Evolutionary conservation across 164 flowering plant genomes (phyloP).

Genomic region (Brasenia schreberi): DNA sequence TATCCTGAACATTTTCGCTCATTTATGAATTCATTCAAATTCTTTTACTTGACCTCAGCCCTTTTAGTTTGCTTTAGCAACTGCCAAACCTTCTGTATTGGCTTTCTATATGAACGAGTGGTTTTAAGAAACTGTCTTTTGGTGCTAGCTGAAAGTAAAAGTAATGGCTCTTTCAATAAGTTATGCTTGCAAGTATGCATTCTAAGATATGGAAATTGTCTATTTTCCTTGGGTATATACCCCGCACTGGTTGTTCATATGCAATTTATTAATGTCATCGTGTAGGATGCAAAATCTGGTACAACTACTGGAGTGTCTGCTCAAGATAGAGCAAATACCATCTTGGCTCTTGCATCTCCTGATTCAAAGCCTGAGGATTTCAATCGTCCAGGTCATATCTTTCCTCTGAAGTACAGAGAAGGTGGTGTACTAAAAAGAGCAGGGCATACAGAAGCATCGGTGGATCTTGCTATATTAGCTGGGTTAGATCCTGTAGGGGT

Average conservation of each 20-base stretch:
- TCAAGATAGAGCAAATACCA: slow-evolving; percentile 72
- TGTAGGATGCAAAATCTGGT: slow-evolving; percentile 88
- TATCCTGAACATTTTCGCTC: neutral
- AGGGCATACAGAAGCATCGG: slow-evolving; percentile 97
- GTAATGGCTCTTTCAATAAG: neutral
- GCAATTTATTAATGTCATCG: neutral
- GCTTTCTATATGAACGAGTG: too few species aligned
- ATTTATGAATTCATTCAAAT: neutral
- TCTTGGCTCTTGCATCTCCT: slow-evolving; percentile 64
- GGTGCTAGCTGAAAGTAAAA: too few species aligned
- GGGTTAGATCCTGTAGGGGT: slow-evolving; percentile 80
- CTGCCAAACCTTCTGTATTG: too few species aligned
- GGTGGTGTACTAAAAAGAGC: slow-evolving; percentile 98
- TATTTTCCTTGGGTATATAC: neutral
- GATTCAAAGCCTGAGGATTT: slow-evolving; percentile 84
- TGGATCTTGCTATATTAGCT: slow-evolving; percentile 79
- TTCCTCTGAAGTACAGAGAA: slow-evolving; percentile 82
- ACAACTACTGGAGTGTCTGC: slow-evolving; percentile 98
- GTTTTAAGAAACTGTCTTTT: too few species aligned
- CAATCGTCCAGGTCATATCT: slow-evolving; percentile 93
- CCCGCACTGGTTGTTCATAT: neutral
- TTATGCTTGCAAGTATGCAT: neutral
- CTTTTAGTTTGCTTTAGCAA: too few species aligned
- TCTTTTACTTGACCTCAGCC: neutral
- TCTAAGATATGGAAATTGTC: neutral